Conservation (phyloP, 2,329 filamentous ascomycete species). For the Mycosphaerella sp. region DNA sequence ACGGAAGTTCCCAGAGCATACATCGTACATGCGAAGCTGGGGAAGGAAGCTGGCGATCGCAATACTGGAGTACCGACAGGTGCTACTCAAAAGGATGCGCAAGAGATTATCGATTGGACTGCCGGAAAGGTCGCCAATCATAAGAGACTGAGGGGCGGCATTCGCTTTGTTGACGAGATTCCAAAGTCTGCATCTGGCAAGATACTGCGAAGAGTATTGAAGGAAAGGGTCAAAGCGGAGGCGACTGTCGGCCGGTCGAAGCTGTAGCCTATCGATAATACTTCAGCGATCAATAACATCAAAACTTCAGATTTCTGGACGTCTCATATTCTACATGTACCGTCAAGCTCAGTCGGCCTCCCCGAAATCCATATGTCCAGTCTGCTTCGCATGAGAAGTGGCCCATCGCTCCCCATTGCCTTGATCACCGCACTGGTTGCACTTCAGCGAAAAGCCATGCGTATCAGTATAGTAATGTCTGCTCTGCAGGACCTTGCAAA, state of each 20-base stretch:
- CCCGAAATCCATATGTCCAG: constrained; percentile 54
- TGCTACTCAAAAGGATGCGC: constrained; percentile 31
- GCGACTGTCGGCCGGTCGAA: constrained; percentile 34
- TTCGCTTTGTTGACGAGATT: constrained; percentile 43
- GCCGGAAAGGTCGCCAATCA: constrained; percentile 43
- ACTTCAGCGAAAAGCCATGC: constrained; percentile 68
- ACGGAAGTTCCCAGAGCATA: constrained; percentile 45
- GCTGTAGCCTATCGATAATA: constrained; percentile 1
- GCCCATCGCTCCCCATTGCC: constrained; percentile 62
- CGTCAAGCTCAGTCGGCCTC: constrained; percentile 27
- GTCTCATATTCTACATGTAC: too few species aligned
- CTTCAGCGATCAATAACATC: too few species aligned
- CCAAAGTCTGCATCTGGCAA: constrained; percentile 46
- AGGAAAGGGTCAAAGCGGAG: constrained; percentile 41
- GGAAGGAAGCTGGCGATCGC: constrained; percentile 31
- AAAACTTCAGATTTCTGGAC: too few species aligned
- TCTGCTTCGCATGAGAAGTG: constrained; percentile 55
- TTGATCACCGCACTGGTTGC: constrained; percentile 65
- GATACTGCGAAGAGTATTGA: constrained; percentile 43
- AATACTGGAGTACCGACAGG: constrained; percentile 17
- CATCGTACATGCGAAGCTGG: constrained; percentile 37
- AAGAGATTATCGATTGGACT: constrained; percentile 41
- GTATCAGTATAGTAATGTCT: constrained; percentile 88
- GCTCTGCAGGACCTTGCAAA: constrained; percentile 56
- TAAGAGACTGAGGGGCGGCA: constrained; percentile 44